Conservation (phyloP, 2,329 filamentous ascomycete genomes). For the Pleurostoma richardsiae region DNA sequence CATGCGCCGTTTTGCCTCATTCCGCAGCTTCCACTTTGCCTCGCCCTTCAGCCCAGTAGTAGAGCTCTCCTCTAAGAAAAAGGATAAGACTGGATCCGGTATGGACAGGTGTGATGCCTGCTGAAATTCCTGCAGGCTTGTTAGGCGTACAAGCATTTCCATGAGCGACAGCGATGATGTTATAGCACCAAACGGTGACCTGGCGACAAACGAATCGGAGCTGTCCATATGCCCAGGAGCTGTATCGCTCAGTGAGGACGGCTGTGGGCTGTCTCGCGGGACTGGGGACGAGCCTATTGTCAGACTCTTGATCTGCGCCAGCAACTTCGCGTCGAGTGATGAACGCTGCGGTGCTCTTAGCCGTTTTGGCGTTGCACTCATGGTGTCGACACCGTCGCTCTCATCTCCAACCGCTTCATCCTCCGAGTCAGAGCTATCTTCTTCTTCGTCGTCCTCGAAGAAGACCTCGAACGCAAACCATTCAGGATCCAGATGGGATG, state of each 20-base stretch:
- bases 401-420: constrained; percentile 22
- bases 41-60: constrained; percentile 44
- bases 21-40: constrained; percentile 35
- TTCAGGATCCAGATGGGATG: constrained; percentile 74
- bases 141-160: constrained; percentile 81
- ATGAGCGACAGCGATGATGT: constrained; percentile 65
- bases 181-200: constrained; percentile 46
- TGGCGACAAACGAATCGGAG: constrained; percentile 26
- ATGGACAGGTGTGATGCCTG: constrained; percentile 86
- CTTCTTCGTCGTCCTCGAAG: constrained; percentile 54
- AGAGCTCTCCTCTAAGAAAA: constrained; percentile 68
- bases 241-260: constrained; percentile 2
- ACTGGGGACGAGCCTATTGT: constrained; percentile 21
- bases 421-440: constrained; percentile 33
- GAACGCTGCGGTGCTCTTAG: constrained; percentile 9
- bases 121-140: constrained; percentile 86
- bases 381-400: constrained; percentile 15
- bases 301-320: constrained; percentile 33
- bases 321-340: constrained; percentile 30
- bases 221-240: constrained; percentile 6
- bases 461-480: constrained; percentile 91
- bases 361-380: constrained; percentile 2
- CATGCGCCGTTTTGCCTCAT: constrained; percentile 41
- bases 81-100: constrained; percentile 81
- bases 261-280: constrained; percentile 1